phyloP scores from a whole-genome alignment of 345 rosid genomes.

The Odontarrhena argentea region DNA sequence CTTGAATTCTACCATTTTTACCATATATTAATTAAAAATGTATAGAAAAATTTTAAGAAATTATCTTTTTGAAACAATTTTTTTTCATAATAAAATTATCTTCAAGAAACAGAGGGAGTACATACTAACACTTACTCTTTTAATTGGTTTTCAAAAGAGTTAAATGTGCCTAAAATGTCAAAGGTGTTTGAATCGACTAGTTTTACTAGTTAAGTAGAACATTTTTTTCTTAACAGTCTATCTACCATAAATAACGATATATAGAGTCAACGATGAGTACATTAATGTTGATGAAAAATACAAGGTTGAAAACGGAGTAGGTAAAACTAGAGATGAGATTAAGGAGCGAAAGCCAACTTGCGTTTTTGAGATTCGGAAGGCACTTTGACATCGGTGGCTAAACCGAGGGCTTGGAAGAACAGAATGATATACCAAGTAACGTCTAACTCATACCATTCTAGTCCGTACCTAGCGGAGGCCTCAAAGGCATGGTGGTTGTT shows the following conservation, averaged over 20 bases:
- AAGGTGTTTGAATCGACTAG: not conserved
- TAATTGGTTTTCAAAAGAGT: not conserved
- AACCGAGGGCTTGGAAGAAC: constrained; percentile 61
- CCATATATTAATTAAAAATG: no score
- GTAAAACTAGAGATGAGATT: constrained; percentile 5
- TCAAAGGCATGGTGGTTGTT: constrained; percentile 91
- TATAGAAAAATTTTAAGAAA: no score
- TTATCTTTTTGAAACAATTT: no score
- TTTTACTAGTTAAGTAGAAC: constrained; percentile 15
- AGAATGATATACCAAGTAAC: constrained; percentile 70
- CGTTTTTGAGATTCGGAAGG: constrained; percentile 61
- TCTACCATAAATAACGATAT: no score
- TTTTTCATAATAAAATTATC: no score
- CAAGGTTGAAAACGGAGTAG: not conserved
- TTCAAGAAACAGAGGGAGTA: no score
- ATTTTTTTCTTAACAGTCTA: not conserved
- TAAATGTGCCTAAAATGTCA: not conserved
- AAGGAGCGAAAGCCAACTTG: constrained; percentile 47
- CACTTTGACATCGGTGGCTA: constrained; percentile 74
- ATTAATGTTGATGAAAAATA: not conserved
- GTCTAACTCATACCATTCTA: constrained; percentile 89
- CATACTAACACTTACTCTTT: no score
- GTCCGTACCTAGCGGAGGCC: constrained; percentile 74
- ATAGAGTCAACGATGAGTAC: not conserved
- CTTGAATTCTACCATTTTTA: no score